Percentiles rank a stretch among this genome's conserved stretches.
These are phyloP conservation scores for Aspergillus intermedius DNA, from an alignment of 2,329 filamentous ascomycete genomes.

Conservation along the genomic window DNA sequence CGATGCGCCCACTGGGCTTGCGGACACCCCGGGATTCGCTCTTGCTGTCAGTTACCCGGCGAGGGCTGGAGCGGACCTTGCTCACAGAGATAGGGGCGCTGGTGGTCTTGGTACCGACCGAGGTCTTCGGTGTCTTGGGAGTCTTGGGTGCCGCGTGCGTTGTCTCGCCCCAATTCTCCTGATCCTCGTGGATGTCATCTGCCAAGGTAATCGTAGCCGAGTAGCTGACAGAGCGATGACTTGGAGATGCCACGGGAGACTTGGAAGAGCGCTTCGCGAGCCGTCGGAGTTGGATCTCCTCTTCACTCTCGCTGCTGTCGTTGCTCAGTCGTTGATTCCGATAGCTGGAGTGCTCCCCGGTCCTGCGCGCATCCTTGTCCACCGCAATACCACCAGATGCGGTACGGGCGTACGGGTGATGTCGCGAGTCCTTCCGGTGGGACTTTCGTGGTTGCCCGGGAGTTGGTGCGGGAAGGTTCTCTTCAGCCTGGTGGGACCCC, in stretches of 20 bases:
- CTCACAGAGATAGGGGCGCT: constrained; percentile 48
- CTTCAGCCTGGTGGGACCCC: constrained; percentile 50
- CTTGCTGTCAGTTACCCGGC: constrained; percentile 32
- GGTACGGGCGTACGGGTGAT: constrained; percentile 64
- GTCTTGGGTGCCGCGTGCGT: constrained; percentile 39
- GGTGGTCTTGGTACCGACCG: constrained; percentile 49
- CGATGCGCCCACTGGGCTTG: constrained; percentile 43
- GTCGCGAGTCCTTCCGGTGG: constrained; percentile 65
- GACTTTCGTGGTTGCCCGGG: constrained; percentile 93
- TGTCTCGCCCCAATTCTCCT: constrained; percentile 56
- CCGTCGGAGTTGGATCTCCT: constrained; percentile 74
- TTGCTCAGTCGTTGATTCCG: constrained; percentile 52
- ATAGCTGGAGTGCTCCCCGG: constrained; percentile 41
- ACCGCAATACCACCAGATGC: constrained; percentile 40
- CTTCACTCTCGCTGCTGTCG: constrained; percentile 62
- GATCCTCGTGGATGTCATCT: constrained; percentile 58
- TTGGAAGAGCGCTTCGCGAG: constrained; percentile 60
- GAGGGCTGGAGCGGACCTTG: constrained; percentile 58
- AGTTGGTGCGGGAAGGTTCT: constrained; percentile 89
- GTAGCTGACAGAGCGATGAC: constrained; percentile 66
- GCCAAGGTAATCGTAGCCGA: constrained; percentile 62
- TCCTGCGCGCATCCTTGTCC: constrained; percentile 25
- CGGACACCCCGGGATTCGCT: constrained; percentile 37
- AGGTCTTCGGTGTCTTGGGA: constrained; percentile 49
- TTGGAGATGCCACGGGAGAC: constrained; percentile 57